These are phyloP conservation scores for Apostasia ramifera DNA, from an alignment of 106 monocot genomes.

Conservation along the genomic window DNA sequence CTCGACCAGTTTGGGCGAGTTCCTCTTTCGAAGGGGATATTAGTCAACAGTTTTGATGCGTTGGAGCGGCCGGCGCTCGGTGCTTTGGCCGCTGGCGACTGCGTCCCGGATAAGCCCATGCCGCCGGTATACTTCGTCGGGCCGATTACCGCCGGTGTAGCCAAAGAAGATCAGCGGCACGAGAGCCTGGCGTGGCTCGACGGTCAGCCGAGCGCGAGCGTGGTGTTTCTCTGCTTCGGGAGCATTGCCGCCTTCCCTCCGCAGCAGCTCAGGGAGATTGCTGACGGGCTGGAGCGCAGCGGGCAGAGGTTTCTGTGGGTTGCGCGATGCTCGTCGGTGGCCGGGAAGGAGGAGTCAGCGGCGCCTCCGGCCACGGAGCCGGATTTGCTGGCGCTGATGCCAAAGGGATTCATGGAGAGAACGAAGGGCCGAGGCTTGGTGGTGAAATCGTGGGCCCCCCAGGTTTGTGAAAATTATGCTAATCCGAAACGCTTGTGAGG, in stretches of 20 bases:
- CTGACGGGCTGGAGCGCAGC: constrained; percentile 50
- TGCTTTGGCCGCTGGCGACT: constrained; percentile 19
- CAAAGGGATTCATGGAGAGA: constrained; percentile 49
- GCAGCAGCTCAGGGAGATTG: constrained; percentile 53
- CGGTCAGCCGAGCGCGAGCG: constrained; percentile 44
- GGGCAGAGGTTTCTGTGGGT: constrained; percentile 71
- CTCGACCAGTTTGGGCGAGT: constrained; percentile 5
- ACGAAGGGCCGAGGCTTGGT: constrained; percentile 39
- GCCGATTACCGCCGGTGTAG: constrained; percentile 26
- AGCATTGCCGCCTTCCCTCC: constrained; percentile 40
- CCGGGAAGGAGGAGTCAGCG: constrained; percentile 2
- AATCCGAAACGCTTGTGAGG: too few relatives aligned
- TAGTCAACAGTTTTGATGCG: constrained; percentile 44
- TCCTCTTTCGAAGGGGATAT: constrained; percentile 16
- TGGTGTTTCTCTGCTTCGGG: constrained; percentile 74
- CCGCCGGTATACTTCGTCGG: constrained; percentile 45
- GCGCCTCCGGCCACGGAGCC: constrained; percentile 16
- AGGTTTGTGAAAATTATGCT: constrained; percentile 3
- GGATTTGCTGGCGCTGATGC: constrained; percentile 42
- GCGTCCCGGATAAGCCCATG: constrained; percentile 10
- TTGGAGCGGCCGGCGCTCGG: constrained; percentile 28
- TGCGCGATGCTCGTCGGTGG: constrained; percentile 27
- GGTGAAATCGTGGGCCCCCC: constrained; percentile 64
- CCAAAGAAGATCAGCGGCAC: not conserved
- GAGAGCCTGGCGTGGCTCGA: constrained; percentile 54